phyloP scores from a whole-genome alignment of 805 yeast genomes.

The Candida sithepensis region DNA sequence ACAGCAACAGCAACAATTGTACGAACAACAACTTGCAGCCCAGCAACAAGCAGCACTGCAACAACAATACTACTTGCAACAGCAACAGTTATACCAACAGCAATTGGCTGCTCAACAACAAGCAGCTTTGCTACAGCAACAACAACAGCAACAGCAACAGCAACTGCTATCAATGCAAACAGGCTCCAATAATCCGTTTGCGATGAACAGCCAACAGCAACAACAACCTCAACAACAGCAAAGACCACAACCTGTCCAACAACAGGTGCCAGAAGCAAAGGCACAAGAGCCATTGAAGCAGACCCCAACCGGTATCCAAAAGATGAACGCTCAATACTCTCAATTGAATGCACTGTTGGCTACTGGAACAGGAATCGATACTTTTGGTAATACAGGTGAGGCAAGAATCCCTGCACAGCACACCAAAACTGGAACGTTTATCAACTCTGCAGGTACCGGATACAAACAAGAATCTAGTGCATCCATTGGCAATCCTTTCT shows the following conservation, averaged over 20 bases:
- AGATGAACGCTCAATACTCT: slow-evolving; percentile 54
- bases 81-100: slow-evolving; percentile 22
- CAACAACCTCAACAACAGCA: slow-evolving; percentile 37
- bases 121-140: slow-evolving; percentile 11
- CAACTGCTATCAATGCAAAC: slow-evolving; percentile 37
- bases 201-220: slow-evolving; percentile 26
- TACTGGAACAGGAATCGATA: slow-evolving; percentile 87
- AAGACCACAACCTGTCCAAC: slow-evolving; percentile 4
- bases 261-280: slow-evolving; percentile 22
- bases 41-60: slow-evolving; percentile 16
- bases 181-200: slow-evolving; percentile 37
- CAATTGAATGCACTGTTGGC: slow-evolving; percentile 78
- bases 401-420: slow-evolving; percentile 89
- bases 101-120: slow-evolving; percentile 18
- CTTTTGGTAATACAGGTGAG: slow-evolving; percentile 86
- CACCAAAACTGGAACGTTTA: slow-evolving; percentile 74
- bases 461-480: slow-evolving; percentile 47
- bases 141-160: slow-evolving; percentile 27
- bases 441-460: slow-evolving; percentile 89
- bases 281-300: slow-evolving; percentile 37
- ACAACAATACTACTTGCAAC: slow-evolving; percentile 13
- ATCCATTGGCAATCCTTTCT: slow-evolving; percentile 55
- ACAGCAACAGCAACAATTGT: slow-evolving; percentile 22
- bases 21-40: slow-evolving; percentile 22
- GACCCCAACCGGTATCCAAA: slow-evolving; percentile 51